A percentile compares a stretch with the other conserved stretches of the same genome.
Conservation (phyloP, 2,329 filamentous ascomycete species). For the Fusarium nurragi region DNA sequence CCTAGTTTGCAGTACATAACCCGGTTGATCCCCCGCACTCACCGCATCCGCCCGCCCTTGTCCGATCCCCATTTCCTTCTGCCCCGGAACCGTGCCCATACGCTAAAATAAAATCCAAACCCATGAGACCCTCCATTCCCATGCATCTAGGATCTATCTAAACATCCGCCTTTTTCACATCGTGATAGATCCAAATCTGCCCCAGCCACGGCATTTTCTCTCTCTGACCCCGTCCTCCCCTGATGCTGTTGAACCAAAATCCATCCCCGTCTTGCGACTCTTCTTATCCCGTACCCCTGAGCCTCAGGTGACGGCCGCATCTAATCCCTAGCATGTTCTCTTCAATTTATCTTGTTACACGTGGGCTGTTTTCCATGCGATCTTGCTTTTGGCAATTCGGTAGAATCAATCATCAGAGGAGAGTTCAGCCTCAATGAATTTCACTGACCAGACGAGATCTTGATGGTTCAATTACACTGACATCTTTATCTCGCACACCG, state of each 20-base stretch:
- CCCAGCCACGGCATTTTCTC: constrained; percentile 10
- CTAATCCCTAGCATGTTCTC: no score
- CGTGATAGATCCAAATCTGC: constrained; percentile 15
- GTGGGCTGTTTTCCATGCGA: constrained; percentile 18
- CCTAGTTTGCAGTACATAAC: constrained; percentile 4
- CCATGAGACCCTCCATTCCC: constrained; percentile 20
- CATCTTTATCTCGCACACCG: constrained; percentile 28
- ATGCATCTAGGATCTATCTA: constrained; percentile 14
- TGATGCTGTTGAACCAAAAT: constrained; percentile 9
- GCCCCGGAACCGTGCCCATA: constrained; percentile 24
- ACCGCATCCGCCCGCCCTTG: constrained; percentile 38
- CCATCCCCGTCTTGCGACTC: constrained; percentile 5
- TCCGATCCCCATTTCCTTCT: constrained; percentile 19
- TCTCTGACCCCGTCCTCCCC: constrained; percentile 20
- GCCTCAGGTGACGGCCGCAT: constrained; percentile 32
- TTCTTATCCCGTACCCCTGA: constrained; percentile 17
- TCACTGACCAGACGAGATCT: background rate
- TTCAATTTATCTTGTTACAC: constrained; percentile 14
- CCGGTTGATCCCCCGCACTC: constrained; percentile 40
- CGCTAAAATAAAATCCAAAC: background rate
- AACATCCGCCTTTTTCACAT: constrained; percentile 29
- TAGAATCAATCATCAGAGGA: background rate
- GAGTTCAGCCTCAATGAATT: background rate
- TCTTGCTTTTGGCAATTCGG: constrained; percentile 19
- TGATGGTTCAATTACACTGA: constrained; percentile 4